A percentile compares a stretch with the other conserved stretches of the same genome.
Conservation (phyloP, 768 basidiomycete genomes). For the Austroboletus festivus region DNA sequence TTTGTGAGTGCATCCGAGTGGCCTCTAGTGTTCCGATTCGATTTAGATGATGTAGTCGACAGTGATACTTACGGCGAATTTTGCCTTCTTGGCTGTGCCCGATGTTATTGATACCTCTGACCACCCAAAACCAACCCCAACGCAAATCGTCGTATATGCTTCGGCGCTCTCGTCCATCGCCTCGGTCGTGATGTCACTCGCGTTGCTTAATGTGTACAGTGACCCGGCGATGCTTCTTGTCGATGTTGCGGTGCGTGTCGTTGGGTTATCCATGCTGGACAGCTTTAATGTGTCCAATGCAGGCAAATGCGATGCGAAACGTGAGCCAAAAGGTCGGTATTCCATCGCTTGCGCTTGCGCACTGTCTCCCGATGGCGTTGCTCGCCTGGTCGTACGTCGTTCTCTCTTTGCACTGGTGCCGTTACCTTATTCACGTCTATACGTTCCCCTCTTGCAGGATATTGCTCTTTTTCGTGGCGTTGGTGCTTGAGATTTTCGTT, state of each 20-base stretch:
- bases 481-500: constrained; percentile 8
- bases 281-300: background rate
- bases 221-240: constrained; percentile 4
- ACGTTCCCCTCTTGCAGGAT: background rate
- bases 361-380: constrained; percentile 12
- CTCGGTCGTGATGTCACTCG: constrained; percentile 13
- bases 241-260: constrained; percentile 5
- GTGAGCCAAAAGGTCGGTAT: constrained; percentile 6
- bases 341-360: constrained; percentile 10
- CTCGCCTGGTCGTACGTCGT: constrained; percentile 17
- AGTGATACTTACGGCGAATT: background rate
- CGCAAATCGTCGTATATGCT: constrained; percentile 13
- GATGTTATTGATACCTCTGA: background rate
- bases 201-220: constrained; percentile 10
- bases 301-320: constrained; percentile 4
- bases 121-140: background rate
- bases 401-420: background rate
- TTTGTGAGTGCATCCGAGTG: constrained; percentile 39
- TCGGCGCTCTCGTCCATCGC: constrained; percentile 8
- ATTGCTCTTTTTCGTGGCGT: constrained; percentile 5
- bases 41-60: background rate
- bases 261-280: background rate
- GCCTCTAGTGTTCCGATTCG: no score
- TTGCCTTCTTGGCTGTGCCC: constrained; percentile 13
- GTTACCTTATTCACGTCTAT: background rate